phyloP scores from a whole-genome alignment of 805 yeast genomes.

The Cyberlindnera subsufficiens region DNA sequence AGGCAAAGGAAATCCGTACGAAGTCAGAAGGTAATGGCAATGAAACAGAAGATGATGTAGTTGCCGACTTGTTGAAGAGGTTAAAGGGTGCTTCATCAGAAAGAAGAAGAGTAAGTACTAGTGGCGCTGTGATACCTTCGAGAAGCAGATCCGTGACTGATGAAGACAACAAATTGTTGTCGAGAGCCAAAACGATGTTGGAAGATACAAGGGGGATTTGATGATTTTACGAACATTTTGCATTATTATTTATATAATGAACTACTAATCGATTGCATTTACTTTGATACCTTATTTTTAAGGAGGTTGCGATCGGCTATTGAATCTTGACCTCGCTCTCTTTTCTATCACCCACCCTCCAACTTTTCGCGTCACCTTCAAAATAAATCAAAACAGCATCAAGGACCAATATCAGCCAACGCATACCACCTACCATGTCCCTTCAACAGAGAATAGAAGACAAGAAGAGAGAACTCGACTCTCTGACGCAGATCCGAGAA shows the following conservation, averaged over 20 bases:
- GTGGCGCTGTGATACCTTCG: neutral
- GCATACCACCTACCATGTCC: slow-evolving; percentile 12
- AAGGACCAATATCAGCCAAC: too few species aligned
- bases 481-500: slow-evolving; percentile 40
- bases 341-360: too few species aligned
- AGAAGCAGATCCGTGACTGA: slow-evolving; percentile 5
- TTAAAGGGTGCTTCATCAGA: slow-evolving; percentile 68
- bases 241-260: neutral
- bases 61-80: slow-evolving; percentile 82
- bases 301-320: too few species aligned
- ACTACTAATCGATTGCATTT: neutral
- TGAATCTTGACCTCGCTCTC: too few species aligned
- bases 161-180: slow-evolving; percentile 13
- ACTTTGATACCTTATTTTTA: too few species aligned
- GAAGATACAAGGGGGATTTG: slow-evolving; percentile 18
- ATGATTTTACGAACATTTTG: slow-evolving; percentile 1
- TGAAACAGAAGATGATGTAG: slow-evolving; percentile 34
- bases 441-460: slow-evolving; percentile 30
- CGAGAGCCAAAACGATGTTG: slow-evolving; percentile 23
- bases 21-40: slow-evolving; percentile 15
- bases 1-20: slow-evolving; percentile 12
- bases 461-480: slow-evolving; percentile 46
- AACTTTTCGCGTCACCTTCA: too few species aligned
- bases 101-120: slow-evolving; percentile 19
- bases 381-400: too few species aligned